Evolutionary conservation across 1,139 yeast genomes (phyloP).

Genomic region (Pichia norvegensis): DNA sequence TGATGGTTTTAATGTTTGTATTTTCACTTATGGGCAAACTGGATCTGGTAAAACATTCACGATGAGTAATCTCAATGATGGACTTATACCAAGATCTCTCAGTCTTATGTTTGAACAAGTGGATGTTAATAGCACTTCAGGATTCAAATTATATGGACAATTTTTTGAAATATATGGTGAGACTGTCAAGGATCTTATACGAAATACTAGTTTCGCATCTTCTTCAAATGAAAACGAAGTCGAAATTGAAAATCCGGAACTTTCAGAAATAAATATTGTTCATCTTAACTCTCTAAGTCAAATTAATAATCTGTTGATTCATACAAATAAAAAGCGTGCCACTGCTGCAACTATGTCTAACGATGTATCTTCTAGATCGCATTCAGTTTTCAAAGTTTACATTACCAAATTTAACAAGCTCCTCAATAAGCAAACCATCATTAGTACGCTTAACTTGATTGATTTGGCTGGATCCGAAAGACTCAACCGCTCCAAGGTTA

Average conservation of each 20-base stretch:
- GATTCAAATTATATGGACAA: slow-evolving; percentile 63
- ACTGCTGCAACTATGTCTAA: slow-evolving; percentile 81
- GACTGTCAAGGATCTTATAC: slow-evolving; percentile 58
- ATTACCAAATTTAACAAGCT: slow-evolving; percentile 26
- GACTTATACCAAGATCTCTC: slow-evolving; percentile 78
- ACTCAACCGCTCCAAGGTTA: slow-evolving; percentile 63
- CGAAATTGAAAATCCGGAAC: slow-evolving; percentile 41
- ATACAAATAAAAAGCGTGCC: slow-evolving; percentile 56
- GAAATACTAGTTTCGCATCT: background rate
- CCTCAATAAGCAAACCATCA: slow-evolving; percentile 4
- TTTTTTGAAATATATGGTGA: slow-evolving; percentile 90
- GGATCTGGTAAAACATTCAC: slow-evolving; percentile 95
- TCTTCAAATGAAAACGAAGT: slow-evolving; percentile 18
- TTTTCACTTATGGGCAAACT: slow-evolving; percentile 96
- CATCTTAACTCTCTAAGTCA: slow-evolving; percentile 37
- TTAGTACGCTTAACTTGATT: slow-evolving; percentile 71
- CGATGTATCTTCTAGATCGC: slow-evolving; percentile 65
- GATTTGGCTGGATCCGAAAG: slow-evolving; percentile 93
- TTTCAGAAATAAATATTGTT: slow-evolving; percentile 46
- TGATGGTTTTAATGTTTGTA: slow-evolving; percentile 88
- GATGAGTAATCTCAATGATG: slow-evolving; percentile 67
- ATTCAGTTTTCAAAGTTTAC: slow-evolving; percentile 63
- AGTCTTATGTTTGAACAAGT: slow-evolving; percentile 62
- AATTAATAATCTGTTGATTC: slow-evolving; percentile 44
- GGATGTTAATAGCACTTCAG: slow-evolving; percentile 39